Base-by-base conservation (phyloP, 257 asterid genomes). In the Ilex asprella region DNA sequence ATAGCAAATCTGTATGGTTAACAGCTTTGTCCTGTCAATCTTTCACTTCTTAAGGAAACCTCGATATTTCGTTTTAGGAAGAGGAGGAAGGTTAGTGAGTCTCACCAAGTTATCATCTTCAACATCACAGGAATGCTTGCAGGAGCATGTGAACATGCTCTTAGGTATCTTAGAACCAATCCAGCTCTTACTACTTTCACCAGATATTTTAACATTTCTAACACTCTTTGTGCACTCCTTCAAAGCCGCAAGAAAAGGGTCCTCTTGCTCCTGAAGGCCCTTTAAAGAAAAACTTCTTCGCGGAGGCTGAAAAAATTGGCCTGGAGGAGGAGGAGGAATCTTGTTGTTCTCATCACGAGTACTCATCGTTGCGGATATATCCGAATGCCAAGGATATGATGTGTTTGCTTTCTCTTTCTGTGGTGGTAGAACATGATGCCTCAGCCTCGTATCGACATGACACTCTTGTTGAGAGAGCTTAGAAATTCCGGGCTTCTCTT, bases 401-500 rank as follows among this genome's bases (percentile, higher is more conserved):
- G 44, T 32, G 55, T 12, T 13, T 46, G 51, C 50, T 30, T 6
- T 29, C 12, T 31, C 12, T 10, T 13, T 39, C 12, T 58, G 27
- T 21, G 27, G 27, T 21, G 27, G 27, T 21, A 21, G 27, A 21
- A 21, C 27, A 21, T 0, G 27, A 21, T 1, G 1, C 27, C 27
- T 21, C 27, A 21, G 27, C 27, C 27, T 21, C 27, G 27, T 5
- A 21, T 65, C 63, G 12, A 75, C 59, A 8, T 68, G 30, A 54
- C 64, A 67, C 29, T 67, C 78, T 52, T 67, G 78, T 65, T 54
- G 77, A 16, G 13, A 57, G 66, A 72, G 64, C 70, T 86, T 88
- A 15, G 91, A 58, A 10, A 80, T 61, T 35, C 96, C 93, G 12
- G 96, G 93, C 62, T 65, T 79, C 76, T 80, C 87, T 77, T 88